Evolutionary conservation across 345 rosid species (phyloP).

Genomic region (Lepidium sativum): DNA sequence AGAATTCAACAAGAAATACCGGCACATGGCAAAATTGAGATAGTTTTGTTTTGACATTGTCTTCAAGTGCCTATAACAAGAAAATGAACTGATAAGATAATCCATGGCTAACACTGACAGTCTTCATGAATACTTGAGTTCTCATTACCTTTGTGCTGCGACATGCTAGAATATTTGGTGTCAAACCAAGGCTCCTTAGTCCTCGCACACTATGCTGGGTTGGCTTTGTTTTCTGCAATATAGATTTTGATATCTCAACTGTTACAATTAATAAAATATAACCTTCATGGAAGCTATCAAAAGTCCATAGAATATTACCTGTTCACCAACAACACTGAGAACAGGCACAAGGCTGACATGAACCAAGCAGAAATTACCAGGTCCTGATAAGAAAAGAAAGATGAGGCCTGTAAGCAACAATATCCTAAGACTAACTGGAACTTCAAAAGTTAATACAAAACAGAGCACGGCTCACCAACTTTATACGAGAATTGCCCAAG

Average conservation of each 20-base stretch:
- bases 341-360: slow-evolving; percentile 99
- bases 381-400: slow-evolving; percentile 42
- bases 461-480: slow-evolving; percentile 50
- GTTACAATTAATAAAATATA: background rate
- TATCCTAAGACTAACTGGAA: background rate
- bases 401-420: background rate
- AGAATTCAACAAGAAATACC: slow-evolving; percentile 36
- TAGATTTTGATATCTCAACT: background rate
- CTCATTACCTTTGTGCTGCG: slow-evolving; percentile 72
- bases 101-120: background rate
- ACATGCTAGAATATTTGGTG: slow-evolving; percentile 88
- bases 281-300: background rate
- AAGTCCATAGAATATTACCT: slow-evolving; percentile 39
- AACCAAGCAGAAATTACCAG: slow-evolving; percentile 88
- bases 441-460: background rate
- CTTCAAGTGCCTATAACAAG: slow-evolving; percentile 62
- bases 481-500: slow-evolving; percentile 89
- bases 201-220: slow-evolving; percentile 96
- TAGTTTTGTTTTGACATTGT: slow-evolving; percentile 69
- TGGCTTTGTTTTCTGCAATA: slow-evolving; percentile 86
- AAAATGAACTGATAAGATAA: slow-evolving; percentile 4
- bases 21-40: slow-evolving; percentile 93
- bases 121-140: background rate
- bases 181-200: slow-evolving; percentile 85
- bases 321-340: slow-evolving; percentile 93